Evolutionary conservation across 1,284 basidiomycete species (phyloP), one percentile per base, ranked within the genome.

Genomic region (Tylopilus sp.): DNA sequence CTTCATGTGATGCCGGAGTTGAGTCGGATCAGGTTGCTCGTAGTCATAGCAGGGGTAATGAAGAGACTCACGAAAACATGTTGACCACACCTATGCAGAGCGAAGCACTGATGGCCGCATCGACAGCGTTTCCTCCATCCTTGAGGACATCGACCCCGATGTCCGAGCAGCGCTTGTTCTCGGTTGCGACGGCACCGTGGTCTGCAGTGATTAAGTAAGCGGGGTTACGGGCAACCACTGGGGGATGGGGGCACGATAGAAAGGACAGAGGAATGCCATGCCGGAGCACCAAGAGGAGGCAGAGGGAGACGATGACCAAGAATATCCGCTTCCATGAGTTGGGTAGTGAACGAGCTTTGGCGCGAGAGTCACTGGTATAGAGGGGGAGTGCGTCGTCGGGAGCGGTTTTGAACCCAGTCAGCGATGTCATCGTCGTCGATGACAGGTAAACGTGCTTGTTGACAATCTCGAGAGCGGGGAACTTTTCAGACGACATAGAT

Each of bases 71-170:
- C 76, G 88, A 89, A 68, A 95, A 97, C 78, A 90, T 89, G 66
- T 93, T 93, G 46, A 92, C 79, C 1, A 93, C 86, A 3, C 93
- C 93, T 33, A 82, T 79, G 64, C 94, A 97, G 28, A 97, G 74
- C 2, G 87, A 82, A 1, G 88, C 76, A 33, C 85, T 83, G 45
- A 97, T 81, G 0, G 85, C 86, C 1, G 94, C 87, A 59, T 98
- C 96, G 10, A 96, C 82, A 0, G 95, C 95, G 55, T 90, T 94
- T 15, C 95, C 96, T 28, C 92, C 92, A 7, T 84, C 79, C 65
- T 84, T 85, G 54, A 95, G 61, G 8, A 85, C 75, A 10, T 81
- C 69, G 1, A 96, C 79, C 1, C 93, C 94, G 48, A 95, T 83
- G 39, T 88, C 70, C 6, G 91, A 94, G 67, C 94, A 97, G 18